Percentiles rank a stretch among this genome's conserved stretches.
These are phyloP conservation scores for Penicillium roqueforti DNA, from an alignment of 495 filamentous ascomycete species.

Conservation along the genomic window DNA sequence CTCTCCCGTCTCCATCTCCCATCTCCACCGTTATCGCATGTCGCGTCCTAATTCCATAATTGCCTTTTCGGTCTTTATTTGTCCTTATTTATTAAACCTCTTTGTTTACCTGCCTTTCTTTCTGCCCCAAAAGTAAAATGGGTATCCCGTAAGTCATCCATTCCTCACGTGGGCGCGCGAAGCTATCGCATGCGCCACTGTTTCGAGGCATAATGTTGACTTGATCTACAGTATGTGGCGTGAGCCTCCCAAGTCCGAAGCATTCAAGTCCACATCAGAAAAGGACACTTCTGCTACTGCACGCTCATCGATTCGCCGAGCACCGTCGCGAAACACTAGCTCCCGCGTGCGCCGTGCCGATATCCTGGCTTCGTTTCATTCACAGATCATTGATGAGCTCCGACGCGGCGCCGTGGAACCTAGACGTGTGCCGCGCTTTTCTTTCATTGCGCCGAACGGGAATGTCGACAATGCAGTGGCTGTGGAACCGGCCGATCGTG, in stretches of 20 bases:
- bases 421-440: constrained; percentile 5
- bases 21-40: constrained; percentile 16
- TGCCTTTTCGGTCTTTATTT: constrained; percentile 2
- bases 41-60: constrained; percentile 14
- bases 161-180: constrained; percentile 9
- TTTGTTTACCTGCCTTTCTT: constrained; percentile 18
- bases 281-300: constrained; percentile 54
- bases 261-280: constrained; percentile 54
- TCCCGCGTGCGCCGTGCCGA: constrained; percentile 32
- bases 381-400: constrained; percentile 45
- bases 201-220: constrained; percentile 24
- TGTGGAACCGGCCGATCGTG: constrained; percentile 31
- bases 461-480: constrained; percentile 32
- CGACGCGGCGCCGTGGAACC: constrained; percentile 33
- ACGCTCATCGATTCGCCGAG: constrained; percentile 67
- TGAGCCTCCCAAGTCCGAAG: constrained; percentile 46
- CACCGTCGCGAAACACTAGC: constrained; percentile 28
- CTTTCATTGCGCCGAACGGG: constrained; percentile 29
- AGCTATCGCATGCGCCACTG: constrained; percentile 29
- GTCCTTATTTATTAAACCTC: constrained; percentile 12
- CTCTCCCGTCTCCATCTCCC: constrained; percentile 6
- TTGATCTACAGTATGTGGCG: constrained; percentile 50
- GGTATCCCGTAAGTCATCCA: constrained; percentile 69
- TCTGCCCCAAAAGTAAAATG: constrained; percentile 45
- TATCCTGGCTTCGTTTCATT: constrained; percentile 31